Conservation (phyloP, 148 eudicot species). For the Chenopodium formosanum region DNA sequence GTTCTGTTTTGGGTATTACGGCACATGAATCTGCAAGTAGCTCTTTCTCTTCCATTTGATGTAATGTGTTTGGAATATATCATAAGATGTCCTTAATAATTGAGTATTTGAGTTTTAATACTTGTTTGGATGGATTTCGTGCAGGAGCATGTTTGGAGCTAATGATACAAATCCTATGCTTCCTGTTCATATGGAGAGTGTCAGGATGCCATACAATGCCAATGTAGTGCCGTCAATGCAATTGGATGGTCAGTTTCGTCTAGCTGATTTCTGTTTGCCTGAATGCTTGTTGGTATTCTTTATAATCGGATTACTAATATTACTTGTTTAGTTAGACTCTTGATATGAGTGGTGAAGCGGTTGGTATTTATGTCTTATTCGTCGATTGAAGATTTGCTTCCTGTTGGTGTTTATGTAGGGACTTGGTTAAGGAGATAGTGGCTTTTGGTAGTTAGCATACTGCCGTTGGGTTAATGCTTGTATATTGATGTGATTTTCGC, state of each 20-base stretch:
- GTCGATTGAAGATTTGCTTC: background rate
- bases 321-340: background rate
- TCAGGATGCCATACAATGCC: slow-evolving; percentile 36
- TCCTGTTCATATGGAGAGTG: slow-evolving; percentile 40
- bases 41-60: background rate
- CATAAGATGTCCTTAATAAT: background rate
- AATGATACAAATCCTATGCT: slow-evolving; percentile 31
- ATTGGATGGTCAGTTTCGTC: slow-evolving; percentile 41
- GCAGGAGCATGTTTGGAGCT: slow-evolving; percentile 60
- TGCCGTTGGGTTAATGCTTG: background rate
- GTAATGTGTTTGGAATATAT: background rate
- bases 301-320: background rate
- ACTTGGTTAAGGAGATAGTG: background rate
- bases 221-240: slow-evolving; percentile 42
- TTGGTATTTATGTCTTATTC: background rate
- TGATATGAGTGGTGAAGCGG: background rate
- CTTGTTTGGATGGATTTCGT: slow-evolving; percentile 20
- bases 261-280: background rate
- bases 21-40: background rate
- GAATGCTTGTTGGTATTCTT: background rate
- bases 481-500: background rate
- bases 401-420: background rate
- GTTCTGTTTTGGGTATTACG: background rate
- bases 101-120: background rate
- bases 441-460: background rate